Percentiles rank a stretch among this genome's conserved stretches.
These are phyloP conservation scores for Chrysanthemum lavandulifolium DNA, from an alignment of 129 eudicot species.

Conservation along the genomic window DNA sequence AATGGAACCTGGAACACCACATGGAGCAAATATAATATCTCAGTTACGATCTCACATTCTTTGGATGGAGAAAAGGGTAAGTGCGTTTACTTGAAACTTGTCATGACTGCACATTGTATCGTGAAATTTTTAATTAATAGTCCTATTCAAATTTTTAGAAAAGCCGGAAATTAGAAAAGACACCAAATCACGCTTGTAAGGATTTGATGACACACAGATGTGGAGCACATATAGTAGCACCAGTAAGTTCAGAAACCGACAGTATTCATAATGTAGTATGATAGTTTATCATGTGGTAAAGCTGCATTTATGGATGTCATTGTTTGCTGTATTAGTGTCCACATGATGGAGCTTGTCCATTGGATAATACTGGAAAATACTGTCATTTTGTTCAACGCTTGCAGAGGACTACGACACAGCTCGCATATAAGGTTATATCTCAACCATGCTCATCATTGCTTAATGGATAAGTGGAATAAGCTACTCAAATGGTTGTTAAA, in stretches of 20 bases:
- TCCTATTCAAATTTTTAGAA: constrained; percentile 39
- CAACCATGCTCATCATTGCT: not conserved
- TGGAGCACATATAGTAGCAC: constrained; percentile 89
- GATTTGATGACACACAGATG: constrained; percentile 48
- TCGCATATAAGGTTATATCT: constrained; percentile 71
- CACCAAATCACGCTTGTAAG: constrained; percentile 40
- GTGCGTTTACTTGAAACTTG: constrained; percentile 8
- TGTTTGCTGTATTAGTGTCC: constrained; percentile 67
- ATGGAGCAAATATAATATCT: constrained; percentile 85
- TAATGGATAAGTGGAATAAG: no score
- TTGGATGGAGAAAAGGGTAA: constrained; percentile 99
- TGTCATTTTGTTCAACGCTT: constrained; percentile 98
- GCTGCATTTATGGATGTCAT: not conserved
- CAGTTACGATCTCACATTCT: constrained; percentile 88
- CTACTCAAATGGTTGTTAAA: no score
- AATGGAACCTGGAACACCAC: constrained; percentile 97
- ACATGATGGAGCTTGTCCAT: constrained; percentile 91
- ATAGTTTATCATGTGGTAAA: constrained; percentile 9
- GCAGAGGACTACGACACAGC: constrained; percentile 88
- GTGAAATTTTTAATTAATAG: constrained; percentile 5
- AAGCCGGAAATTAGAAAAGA: constrained; percentile 62
- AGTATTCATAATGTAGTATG: not conserved
- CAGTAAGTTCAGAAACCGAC: constrained; percentile 55
- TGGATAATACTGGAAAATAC: constrained; percentile 74
- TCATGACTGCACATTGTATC: constrained; percentile 7